Percentiles rank a stretch among this genome's conserved stretches.
These are phyloP conservation scores for Phaeophleospora eucalypticola DNA, from an alignment of 2,329 filamentous ascomycete genomes.

Conservation along the genomic window DNA sequence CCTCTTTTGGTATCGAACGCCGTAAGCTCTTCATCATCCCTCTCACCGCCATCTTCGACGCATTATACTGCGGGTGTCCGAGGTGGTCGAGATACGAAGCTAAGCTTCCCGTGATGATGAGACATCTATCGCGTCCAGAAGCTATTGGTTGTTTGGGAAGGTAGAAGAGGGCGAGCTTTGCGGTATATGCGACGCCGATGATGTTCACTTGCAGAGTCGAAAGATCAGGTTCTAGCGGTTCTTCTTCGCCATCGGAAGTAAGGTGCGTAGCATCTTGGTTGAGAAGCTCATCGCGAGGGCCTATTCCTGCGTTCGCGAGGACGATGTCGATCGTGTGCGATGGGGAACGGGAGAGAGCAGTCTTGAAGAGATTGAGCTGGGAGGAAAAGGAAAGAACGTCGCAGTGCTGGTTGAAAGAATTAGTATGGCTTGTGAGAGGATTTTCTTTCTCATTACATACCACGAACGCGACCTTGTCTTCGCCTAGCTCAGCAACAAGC, in stretches of 20 bases:
- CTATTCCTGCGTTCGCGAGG: conserved; percentile 30
- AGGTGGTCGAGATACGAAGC: conserved; percentile 47
- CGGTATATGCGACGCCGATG: conserved; percentile 26
- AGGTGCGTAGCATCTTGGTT: too few relatives aligned
- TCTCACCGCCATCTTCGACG: conserved; percentile 40
- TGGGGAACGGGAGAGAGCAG: conserved; percentile 20
- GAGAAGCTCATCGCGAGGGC: conserved; percentile 21
- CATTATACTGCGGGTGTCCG: conserved; percentile 36
- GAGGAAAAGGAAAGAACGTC: conserved; percentile 31
- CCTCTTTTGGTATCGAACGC: conserved; percentile 38
- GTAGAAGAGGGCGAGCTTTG: conserved; percentile 39
- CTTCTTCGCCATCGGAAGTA: too few relatives aligned
- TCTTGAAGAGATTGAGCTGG: conserved; percentile 30
- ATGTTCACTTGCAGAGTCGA: conserved; percentile 23
- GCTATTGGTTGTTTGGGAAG: conserved; percentile 31
- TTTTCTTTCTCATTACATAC: too few relatives aligned
- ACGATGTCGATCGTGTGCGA: conserved; percentile 26
- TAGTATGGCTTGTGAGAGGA: too few relatives aligned
- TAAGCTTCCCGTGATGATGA: conserved; percentile 49
- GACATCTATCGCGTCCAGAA: conserved; percentile 42
- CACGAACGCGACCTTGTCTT: conserved; percentile 28
- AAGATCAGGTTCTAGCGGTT: conserved; percentile 26
- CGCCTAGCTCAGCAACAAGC: conserved; percentile 31
- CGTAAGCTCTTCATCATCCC: conserved; percentile 41
- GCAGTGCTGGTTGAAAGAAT: too few relatives aligned